Percentiles rank a stretch among this genome's conserved stretches.
phyloP scores from a whole-genome alignment of 176 grass and related monocot genomes.

The Melocanna baccifera region DNA sequence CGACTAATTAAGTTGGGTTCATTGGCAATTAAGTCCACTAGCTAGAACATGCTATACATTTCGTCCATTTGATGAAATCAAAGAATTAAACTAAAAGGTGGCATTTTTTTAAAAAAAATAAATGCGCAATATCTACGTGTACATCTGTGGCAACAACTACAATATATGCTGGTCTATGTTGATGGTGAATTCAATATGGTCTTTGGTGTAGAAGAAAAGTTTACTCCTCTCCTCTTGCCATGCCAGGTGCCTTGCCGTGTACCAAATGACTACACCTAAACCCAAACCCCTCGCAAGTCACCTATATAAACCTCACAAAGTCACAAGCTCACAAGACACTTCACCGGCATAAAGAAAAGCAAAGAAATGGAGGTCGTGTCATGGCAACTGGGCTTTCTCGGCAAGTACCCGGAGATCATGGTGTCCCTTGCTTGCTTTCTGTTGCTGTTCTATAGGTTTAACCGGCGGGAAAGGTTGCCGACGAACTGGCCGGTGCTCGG shows the following conservation, averaged over 20 bases:
- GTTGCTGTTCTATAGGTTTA: neutral
- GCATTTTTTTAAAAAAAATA: neutral
- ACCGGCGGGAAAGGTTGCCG: slow-evolving; percentile 28
- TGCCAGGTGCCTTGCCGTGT: slow-evolving; percentile 18
- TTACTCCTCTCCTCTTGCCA: neutral
- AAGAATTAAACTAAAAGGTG: neutral
- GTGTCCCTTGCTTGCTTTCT: slow-evolving; percentile 37
- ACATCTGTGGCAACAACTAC: neutral
- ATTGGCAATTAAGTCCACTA: neutral
- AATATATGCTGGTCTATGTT: neutral
- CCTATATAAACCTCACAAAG: slow-evolving; percentile 21
- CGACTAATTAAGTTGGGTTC: neutral
- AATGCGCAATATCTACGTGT: neutral
- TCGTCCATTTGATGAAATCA: neutral
- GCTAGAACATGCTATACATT: neutral
- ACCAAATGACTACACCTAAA: slow-evolving; percentile 24
- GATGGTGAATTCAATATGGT: slow-evolving; percentile 16
- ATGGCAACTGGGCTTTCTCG: slow-evolving; percentile 29
- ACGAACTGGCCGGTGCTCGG: slow-evolving; percentile 69
- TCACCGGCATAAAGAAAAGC: neutral
- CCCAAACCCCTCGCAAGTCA: slow-evolving; percentile 13
- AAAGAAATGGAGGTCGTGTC: slow-evolving; percentile 32
- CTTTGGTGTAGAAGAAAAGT: slow-evolving; percentile 11
- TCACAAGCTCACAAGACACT: neutral
- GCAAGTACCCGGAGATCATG: slow-evolving; percentile 45